phyloP scores from a whole-genome alignment of 179 eudicot species.

The Sideroxylon spinosum region DNA sequence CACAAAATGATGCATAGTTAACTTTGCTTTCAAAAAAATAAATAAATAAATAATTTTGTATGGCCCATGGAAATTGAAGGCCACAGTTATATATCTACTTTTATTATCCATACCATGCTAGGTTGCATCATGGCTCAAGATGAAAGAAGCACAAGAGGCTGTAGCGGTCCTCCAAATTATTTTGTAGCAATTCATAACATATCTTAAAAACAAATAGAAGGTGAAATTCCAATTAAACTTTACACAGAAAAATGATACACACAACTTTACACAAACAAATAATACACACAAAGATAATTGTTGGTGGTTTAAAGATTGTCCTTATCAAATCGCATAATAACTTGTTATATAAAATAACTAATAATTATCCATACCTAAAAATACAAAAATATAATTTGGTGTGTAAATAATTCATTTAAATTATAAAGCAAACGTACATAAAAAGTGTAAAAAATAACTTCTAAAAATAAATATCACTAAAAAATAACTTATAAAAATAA shows the following conservation, averaged over 20 bases:
- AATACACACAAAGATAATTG: not conserved
- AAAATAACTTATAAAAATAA: too few species aligned
- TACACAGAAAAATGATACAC: not conserved
- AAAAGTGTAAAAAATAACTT: too few species aligned
- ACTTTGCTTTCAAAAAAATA: too few species aligned
- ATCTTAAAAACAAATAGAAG: not conserved
- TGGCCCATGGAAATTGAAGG: conserved; percentile 5
- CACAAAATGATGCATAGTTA: not conserved
- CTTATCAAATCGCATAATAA: not conserved
- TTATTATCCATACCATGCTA: conserved; percentile 49
- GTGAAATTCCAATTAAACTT: conserved; percentile 4
- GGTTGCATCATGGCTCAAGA: conserved; percentile 75
- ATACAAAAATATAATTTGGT: too few species aligned
- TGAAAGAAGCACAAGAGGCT: conserved; percentile 65
- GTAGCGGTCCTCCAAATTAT: conserved; percentile 61
- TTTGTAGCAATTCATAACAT: conserved; percentile 33
- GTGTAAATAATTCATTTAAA: too few species aligned
- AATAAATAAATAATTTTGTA: not conserved
- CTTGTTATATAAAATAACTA: too few species aligned
- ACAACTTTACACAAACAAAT: not conserved
- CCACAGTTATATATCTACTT: not conserved
- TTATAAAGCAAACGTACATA: too few species aligned
- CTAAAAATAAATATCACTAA: too few species aligned
- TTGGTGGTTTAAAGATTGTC: not conserved
- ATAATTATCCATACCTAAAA: too few species aligned